Percentiles rank a stretch among this genome's conserved stretches.
phyloP scores from a whole-genome alignment of 768 basidiomycete genomes.

The Mycena galopus region DNA sequence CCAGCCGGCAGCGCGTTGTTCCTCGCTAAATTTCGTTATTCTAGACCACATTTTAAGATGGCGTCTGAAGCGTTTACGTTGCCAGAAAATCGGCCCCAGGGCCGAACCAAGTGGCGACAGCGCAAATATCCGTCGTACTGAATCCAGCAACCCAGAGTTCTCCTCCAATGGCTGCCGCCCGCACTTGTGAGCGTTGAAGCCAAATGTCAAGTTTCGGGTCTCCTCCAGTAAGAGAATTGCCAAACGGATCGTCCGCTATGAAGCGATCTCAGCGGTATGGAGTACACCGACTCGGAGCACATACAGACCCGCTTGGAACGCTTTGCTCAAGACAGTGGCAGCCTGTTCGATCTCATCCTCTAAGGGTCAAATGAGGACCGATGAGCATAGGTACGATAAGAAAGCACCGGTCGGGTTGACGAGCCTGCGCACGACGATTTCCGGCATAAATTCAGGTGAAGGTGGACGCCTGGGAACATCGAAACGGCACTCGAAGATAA shows the following conservation, averaged over 20 bases:
- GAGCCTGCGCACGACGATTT: constrained; percentile 12
- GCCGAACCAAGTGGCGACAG: constrained; percentile 34
- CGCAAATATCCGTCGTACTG: constrained; percentile 22
- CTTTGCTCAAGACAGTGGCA: not conserved
- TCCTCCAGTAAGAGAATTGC: constrained; percentile 45
- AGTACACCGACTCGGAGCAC: not conserved
- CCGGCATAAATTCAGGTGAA: too few species aligned
- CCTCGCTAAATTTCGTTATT: constrained; percentile 10
- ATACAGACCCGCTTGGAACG: constrained; percentile 7
- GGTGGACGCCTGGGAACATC: too few species aligned
- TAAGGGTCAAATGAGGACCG: not conserved
- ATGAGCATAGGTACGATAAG: not conserved
- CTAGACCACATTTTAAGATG: not conserved
- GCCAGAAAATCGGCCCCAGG: constrained; percentile 27
- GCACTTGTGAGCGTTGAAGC: constrained; percentile 11
- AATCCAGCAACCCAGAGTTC: constrained; percentile 35
- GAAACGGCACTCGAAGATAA: not conserved
- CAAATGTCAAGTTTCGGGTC: constrained; percentile 1
- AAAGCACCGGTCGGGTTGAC: constrained; percentile 16
- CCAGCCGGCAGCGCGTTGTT: constrained; percentile 37
- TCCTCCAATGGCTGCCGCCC: constrained; percentile 23
- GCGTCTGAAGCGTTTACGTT: constrained; percentile 16
- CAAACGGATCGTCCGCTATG: constrained; percentile 44
- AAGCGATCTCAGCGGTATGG: not conserved
- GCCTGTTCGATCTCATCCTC: constrained; percentile 19